These are phyloP conservation scores for Ulvella scutata DNA, from an alignment of 139 green algal genomes.

Conservation along the genomic window DNA sequence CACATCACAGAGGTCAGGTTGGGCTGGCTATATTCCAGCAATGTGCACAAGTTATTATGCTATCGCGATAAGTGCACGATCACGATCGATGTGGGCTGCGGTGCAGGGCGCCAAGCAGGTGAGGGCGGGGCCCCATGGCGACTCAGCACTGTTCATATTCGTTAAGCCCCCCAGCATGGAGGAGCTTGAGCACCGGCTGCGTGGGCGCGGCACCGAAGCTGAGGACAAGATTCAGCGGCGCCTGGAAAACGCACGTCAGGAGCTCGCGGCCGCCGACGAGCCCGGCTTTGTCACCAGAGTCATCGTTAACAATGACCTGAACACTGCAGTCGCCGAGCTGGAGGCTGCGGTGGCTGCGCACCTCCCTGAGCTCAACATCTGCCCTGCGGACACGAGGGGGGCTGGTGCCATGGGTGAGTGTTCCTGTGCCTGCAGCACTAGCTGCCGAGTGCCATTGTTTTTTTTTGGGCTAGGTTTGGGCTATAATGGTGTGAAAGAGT, in stretches of 20 bases:
- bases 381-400: too few relatives aligned
- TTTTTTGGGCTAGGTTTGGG: too few relatives aligned
- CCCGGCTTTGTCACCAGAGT: slow-evolving; percentile 51
- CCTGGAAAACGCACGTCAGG: slow-evolving; percentile 33
- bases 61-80: too few relatives aligned
- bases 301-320: slow-evolving; percentile 58
- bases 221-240: slow-evolving; percentile 54
- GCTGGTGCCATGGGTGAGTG: neutral
- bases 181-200: slow-evolving; percentile 53
- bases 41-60: too few relatives aligned
- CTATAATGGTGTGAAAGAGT: neutral
- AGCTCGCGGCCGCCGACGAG: slow-evolving; percentile 34
- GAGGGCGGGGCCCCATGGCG: slow-evolving; percentile 4
- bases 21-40: too few relatives aligned
- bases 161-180: slow-evolving; percentile 52
- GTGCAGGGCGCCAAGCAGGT: slow-evolving; percentile 36
- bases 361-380: slow-evolving; percentile 1
- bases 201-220: slow-evolving; percentile 56
- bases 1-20: too few relatives aligned
- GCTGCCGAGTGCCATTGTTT: too few relatives aligned
- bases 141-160: slow-evolving; percentile 68
- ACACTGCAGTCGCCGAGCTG: slow-evolving; percentile 24
- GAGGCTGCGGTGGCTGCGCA: slow-evolving; percentile 10
- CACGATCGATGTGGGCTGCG: too few relatives aligned
- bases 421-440: neutral